phyloP scores from a whole-genome alignment of 805 yeast species.

The Candida silvatica region DNA sequence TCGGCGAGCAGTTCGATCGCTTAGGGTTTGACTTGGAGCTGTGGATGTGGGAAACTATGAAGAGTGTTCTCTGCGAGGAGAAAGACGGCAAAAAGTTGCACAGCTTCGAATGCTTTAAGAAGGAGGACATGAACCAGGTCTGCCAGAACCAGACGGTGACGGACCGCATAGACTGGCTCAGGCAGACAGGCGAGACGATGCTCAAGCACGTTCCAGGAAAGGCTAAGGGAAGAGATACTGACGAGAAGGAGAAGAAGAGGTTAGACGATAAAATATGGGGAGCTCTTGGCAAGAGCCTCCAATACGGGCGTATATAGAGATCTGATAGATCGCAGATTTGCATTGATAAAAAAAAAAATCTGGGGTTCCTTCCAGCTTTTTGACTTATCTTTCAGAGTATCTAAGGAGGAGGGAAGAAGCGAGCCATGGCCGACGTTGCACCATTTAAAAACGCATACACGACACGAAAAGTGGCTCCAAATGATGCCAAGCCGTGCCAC shows the following conservation, averaged over 20 bases:
- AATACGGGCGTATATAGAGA: too few relatives aligned
- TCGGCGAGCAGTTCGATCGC: conserved; percentile 16
- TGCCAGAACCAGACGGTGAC: conserved; percentile 14
- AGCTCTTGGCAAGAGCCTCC: background rate
- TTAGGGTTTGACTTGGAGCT: conserved; percentile 18
- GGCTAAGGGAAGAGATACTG: too few relatives aligned
- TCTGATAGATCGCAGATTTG: too few relatives aligned
- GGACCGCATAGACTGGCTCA: conserved; percentile 18
- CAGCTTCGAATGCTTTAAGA: conserved; percentile 14
- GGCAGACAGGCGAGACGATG: conserved; percentile 10
- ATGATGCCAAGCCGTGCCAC: conserved; percentile 35
- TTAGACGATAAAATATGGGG: background rate
- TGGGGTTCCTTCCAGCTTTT: too few relatives aligned
- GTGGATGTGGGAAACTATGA: conserved; percentile 17
- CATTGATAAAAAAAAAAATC: too few relatives aligned
- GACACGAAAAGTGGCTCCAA: conserved; percentile 31
- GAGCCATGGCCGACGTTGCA: conserved; percentile 2
- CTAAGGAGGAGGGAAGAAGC: too few relatives aligned
- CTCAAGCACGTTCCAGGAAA: too few relatives aligned
- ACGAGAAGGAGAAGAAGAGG: conserved; percentile 1
- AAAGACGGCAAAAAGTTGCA: conserved; percentile 1
- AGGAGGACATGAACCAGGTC: conserved; percentile 9
- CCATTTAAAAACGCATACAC: conserved; percentile 28
- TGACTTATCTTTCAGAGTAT: too few relatives aligned
- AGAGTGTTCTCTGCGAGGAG: conserved; percentile 10